These are phyloP conservation scores for Choricystis sp. DNA, from an alignment of 139 green algal genomes.

Conservation along the genomic window DNA sequence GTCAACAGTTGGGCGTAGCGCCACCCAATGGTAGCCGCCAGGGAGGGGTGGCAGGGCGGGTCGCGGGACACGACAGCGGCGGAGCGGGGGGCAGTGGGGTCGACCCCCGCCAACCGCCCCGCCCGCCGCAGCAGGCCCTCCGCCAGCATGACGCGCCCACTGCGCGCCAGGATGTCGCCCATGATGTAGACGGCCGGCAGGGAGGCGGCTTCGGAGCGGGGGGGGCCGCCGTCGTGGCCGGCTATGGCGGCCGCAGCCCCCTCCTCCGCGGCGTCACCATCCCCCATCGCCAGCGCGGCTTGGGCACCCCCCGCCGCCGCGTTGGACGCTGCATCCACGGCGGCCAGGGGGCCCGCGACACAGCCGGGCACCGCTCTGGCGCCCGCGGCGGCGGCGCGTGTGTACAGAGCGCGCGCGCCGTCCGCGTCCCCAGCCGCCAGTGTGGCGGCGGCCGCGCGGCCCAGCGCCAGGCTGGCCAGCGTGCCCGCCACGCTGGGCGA, in stretches of 20 bases:
- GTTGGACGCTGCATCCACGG: too few relatives aligned
- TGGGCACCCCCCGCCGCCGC: background rate
- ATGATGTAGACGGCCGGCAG: slow-evolving; percentile 25
- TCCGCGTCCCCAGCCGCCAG: too few relatives aligned
- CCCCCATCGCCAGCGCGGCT: background rate
- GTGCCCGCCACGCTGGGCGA: too few relatives aligned
- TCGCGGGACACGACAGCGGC: background rate
- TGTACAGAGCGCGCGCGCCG: too few relatives aligned
- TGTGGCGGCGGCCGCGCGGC: too few relatives aligned
- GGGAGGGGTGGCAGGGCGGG: slow-evolving; percentile 25
- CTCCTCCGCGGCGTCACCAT: background rate
- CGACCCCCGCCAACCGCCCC: slow-evolving; percentile 22
- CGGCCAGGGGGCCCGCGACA: too few relatives aligned
- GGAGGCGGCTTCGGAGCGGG: too few relatives aligned
- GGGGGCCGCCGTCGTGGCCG: too few relatives aligned
- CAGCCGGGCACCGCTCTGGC: too few relatives aligned
- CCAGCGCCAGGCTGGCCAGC: too few relatives aligned
- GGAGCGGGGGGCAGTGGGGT: background rate
- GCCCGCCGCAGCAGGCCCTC: slow-evolving; percentile 52
- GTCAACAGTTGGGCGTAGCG: slow-evolving; percentile 55
- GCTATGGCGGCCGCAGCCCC: too few relatives aligned
- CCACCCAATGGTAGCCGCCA: slow-evolving; percentile 41
- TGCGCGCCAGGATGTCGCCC: slow-evolving; percentile 40
- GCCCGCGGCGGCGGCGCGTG: too few relatives aligned
- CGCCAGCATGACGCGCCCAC: slow-evolving; percentile 44